phyloP scores from a whole-genome alignment of 2,329 filamentous ascomycete genomes.

The Talaromyces rugulosus region DNA sequence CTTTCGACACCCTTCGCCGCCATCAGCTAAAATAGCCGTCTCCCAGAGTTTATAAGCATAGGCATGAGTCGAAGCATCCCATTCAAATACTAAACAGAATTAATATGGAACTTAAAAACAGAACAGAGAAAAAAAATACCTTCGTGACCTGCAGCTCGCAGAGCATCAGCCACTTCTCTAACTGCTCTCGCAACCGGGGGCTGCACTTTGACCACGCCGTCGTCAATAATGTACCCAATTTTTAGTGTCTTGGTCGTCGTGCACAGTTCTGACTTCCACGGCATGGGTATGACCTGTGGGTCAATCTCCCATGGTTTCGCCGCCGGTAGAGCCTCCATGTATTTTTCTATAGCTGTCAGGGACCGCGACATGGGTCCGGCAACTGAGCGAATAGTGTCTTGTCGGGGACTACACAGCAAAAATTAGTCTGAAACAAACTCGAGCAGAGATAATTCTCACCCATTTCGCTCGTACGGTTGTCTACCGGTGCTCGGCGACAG shows the following conservation, averaged over 20 bases:
- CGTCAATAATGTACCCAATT: conserved; percentile 58
- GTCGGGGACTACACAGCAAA: conserved; percentile 17
- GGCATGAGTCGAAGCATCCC: conserved; percentile 25
- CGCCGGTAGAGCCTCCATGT: conserved; percentile 31
- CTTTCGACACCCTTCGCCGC: conserved; percentile 25
- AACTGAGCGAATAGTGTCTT: conserved; percentile 25
- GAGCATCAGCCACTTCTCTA: conserved; percentile 50
- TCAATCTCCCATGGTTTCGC: conserved; percentile 31
- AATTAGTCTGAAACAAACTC: conserved; percentile 17
- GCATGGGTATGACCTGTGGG: conserved; percentile 31
- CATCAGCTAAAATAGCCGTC: conserved; percentile 30
- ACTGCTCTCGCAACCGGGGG: conserved; percentile 58
- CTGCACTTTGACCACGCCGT: conserved; percentile 57
- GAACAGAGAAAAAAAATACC: conserved; percentile 26
- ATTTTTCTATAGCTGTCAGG: conserved; percentile 24
- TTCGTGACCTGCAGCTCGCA: conserved; percentile 52
- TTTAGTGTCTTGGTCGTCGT: conserved; percentile 41
- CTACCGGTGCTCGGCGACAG: conserved; percentile 36
- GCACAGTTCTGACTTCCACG: conserved; percentile 29
- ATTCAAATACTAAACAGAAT: conserved; percentile 25
- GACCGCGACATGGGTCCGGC: conserved; percentile 26
- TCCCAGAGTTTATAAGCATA: conserved; percentile 29
- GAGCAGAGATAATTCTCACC: conserved; percentile 24
- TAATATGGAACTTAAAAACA: neutral
- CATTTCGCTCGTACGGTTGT: conserved; percentile 32